phyloP scores from a whole-genome alignment of 257 asterid species.

The Knoxia roxburghii region DNA sequence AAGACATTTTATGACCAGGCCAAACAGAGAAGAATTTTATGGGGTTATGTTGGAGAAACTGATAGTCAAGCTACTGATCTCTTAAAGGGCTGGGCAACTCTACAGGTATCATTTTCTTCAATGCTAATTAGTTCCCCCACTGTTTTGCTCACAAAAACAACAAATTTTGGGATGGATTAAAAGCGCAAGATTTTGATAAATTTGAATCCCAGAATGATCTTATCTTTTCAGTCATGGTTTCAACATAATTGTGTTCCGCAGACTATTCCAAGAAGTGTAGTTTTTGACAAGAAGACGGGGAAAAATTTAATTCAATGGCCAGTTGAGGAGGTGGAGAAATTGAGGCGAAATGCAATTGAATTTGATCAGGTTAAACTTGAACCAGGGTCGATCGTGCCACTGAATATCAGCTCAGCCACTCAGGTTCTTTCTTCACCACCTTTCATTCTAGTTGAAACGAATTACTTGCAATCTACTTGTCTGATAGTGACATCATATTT shows the following conservation, averaged over 20 bases:
- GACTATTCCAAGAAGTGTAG: slow-evolving; percentile 68
- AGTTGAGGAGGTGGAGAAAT: slow-evolving; percentile 66
- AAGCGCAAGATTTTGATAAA: too few relatives aligned
- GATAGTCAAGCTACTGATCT: slow-evolving; percentile 51
- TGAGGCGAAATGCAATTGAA: slow-evolving; percentile 41
- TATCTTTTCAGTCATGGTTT: too few relatives aligned
- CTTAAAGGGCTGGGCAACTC: slow-evolving; percentile 60
- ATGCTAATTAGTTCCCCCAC: neutral
- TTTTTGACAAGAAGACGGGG: slow-evolving; percentile 51
- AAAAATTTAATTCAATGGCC: slow-evolving; percentile 80
- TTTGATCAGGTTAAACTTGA: slow-evolving; percentile 41
- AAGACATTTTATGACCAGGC: slow-evolving; percentile 68
- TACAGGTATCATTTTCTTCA: slow-evolving; percentile 38
- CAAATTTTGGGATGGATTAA: too few relatives aligned
- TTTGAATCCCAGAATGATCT: too few relatives aligned
- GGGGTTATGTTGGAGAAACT: slow-evolving; percentile 80
- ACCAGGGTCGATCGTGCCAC: slow-evolving; percentile 68
- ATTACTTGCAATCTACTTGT: neutral
- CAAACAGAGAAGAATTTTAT: slow-evolving; percentile 58
- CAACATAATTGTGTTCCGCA: slow-evolving; percentile 11
- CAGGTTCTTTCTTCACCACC: slow-evolving; percentile 35
- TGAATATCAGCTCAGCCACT: slow-evolving; percentile 42
- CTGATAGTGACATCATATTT: neutral
- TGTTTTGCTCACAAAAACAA: neutral
- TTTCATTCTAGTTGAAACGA: neutral